Base-by-base conservation (phyloP, 1,284 basidiomycete genomes). In the Entoloma clypeatum region DNA sequence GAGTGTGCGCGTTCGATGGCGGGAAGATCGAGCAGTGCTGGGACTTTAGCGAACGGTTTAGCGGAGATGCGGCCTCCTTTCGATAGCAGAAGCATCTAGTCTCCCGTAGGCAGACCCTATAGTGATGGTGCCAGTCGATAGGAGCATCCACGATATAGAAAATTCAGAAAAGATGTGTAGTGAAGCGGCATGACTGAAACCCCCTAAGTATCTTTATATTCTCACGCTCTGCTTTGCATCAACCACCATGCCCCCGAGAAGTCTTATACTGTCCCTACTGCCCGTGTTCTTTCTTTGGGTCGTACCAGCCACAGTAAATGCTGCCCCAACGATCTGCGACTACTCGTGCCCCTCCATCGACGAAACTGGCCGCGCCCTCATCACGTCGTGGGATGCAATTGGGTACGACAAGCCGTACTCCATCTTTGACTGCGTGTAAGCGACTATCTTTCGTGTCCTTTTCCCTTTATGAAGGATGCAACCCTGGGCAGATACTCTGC, bases 341-440 rank as follows among this genome's bases (percentile, higher is more conserved):
- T 58, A 49, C 36, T 52, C 55, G 18, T 58, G 56, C 24, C 55
- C 52, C 2, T 37, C 17, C 7, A 35, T 32, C 22, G 54, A 53
- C 23, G 29, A 37, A 14, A 39, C 44, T 18, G 52, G 46, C 5
- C 36, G 38, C 26, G 26, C 7, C 3, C 46, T 58, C 7, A 44
- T 53, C 3, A 47, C 32, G 10, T 40, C 36, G 2, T 34, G 47
- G 14, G 9, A 43, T 17, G 52, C 55, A 3, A 43, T 52, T 21
- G 35, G 47, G 0, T 50, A 52, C 22, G 49, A 49, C 2, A 49
- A 45, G 1, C 32, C 44, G 10, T 57, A 54, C 26, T 57, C 56
- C 5, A 50, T 58, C 22, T 58, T 58, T 29, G 54, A 57, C 14
- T 58, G 57, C 42, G 41, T 57, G 55, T 58, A 46, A 34, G 53